Evolutionary conservation across 495 filamentous ascomycete genomes (phyloP), one percentile per base, ranked within the genome.

Genomic region (Hypoxylon trugodes): DNA sequence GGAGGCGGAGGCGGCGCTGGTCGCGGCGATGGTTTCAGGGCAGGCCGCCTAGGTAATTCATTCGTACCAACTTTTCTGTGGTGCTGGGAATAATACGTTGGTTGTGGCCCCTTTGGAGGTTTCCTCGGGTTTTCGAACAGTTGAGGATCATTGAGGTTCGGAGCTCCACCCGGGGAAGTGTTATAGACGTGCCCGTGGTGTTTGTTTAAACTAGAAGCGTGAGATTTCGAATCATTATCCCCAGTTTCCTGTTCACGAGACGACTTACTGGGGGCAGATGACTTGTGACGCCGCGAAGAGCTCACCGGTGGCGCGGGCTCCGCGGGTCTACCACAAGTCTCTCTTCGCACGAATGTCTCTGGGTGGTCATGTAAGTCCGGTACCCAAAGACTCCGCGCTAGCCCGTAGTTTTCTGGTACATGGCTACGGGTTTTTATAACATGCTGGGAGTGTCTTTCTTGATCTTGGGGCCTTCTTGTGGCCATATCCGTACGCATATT

Each of bases 381-480:
- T 18, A 70, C 46, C 70, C 70, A 68, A 13, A 72, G 56, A 1
- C 28, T 58, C 1, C 40, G 51, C n/a, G 26, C n/a, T n/a, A n/a
- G n/a, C n/a, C n/a, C 8, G 4, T 35, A 24, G 10, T 46, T 3
- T 13, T 26, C 8, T 7, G 46, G 3, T 30, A 41, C 15, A 24
- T 60, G 43, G 12, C 36, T 35, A 2, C n/a, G 19, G 6, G 13
- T 37, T 3, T 32, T 22, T 8, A 16, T 50, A 5, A 5, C 15
- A 13, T 38, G 48, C 13, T 38, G 32, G 16, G 18, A 10, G 24
- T 24, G 3, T n/a, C 50, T 47, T 22, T 36, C 30, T 6, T 48
- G 5, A 32, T 10, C 61, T 30, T 59, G 32, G 5, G 49, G 59
- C 1, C 33, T 19, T 5, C 2, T 36, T 22, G 32, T 43, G 6